phyloP scores from a whole-genome alignment of 2,329 filamentous ascomycete species.

The Ophiostoma perfectum region DNA sequence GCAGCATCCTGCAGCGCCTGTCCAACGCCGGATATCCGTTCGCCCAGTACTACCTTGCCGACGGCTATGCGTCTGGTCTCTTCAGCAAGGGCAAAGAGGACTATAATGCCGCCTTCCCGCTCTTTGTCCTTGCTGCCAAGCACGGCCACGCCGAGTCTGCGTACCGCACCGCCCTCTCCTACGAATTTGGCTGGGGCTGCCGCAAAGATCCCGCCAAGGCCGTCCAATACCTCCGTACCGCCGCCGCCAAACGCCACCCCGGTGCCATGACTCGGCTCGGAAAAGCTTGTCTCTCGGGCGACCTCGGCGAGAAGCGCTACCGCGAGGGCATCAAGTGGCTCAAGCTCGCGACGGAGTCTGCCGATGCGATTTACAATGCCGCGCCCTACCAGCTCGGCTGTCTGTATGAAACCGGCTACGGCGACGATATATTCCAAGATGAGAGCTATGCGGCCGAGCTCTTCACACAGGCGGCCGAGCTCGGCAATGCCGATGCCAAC shows the following conservation, averaged over 20 bases:
- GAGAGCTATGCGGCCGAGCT: constrained; percentile 86
- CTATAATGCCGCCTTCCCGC: constrained; percentile 81
- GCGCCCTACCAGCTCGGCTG: constrained; percentile 87
- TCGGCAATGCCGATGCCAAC: constrained; percentile 81
- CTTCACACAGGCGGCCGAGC: constrained; percentile 87
- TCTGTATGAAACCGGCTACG: constrained; percentile 87
- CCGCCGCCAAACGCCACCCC: constrained; percentile 89
- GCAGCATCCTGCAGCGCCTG: constrained; percentile 79
- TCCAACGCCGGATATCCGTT: constrained; percentile 89
- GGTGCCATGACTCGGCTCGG: constrained; percentile 91
- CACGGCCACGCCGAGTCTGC: constrained; percentile 95
- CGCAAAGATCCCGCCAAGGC: constrained; percentile 86
- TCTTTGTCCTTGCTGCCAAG: constrained; percentile 90
- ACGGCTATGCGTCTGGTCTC: constrained; percentile 87
- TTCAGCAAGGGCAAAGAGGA: constrained; percentile 95
- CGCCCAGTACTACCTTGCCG: constrained; percentile 94
- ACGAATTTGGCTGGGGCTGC: constrained; percentile 97
- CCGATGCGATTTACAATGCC: constrained; percentile 85
- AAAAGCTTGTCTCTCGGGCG: constrained; percentile 81
- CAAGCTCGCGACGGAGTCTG: constrained; percentile 83
- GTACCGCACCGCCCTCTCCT: constrained; percentile 88
- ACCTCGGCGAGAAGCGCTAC: constrained; percentile 81
- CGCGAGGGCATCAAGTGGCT: constrained; percentile 94
- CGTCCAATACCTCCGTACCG: constrained; percentile 84
- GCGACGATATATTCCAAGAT: constrained; percentile 89